A percentile compares a stretch with the other conserved stretches of the same genome.
Evolutionary conservation across 176 grass and related monocot genomes (phyloP).

Genomic region (Chloris gayana): DNA sequence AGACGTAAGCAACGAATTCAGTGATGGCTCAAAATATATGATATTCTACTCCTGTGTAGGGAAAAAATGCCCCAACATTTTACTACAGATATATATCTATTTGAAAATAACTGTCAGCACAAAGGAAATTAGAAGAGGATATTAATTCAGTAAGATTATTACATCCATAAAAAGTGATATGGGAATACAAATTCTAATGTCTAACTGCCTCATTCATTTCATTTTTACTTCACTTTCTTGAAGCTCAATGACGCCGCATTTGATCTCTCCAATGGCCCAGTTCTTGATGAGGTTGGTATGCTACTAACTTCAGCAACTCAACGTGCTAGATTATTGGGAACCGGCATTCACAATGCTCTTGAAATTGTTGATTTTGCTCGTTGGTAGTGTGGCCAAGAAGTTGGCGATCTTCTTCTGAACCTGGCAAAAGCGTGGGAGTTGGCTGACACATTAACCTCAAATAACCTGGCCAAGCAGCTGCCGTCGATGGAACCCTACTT

Average conservation of each 20-base stretch:
- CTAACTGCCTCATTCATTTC: not conserved
- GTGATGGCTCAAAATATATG: too few relatives aligned
- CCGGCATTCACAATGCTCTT: not conserved
- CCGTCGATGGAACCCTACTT: constrained; percentile 64
- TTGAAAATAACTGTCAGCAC: not conserved
- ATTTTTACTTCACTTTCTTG: constrained; percentile 12
- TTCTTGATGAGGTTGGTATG: constrained; percentile 72
- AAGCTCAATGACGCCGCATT: constrained; percentile 95
- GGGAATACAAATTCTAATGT: not conserved
- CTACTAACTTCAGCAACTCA: not conserved
- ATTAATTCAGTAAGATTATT: not conserved
- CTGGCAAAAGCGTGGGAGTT: constrained; percentile 75
- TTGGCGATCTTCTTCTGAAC: constrained; percentile 78
- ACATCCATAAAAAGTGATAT: not conserved
- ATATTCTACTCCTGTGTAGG: not conserved
- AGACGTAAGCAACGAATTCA: constrained; percentile 49
- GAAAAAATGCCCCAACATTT: not conserved
- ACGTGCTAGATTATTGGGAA: not conserved
- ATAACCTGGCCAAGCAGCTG: constrained; percentile 65
- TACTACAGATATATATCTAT: not conserved
- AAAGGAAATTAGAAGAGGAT: not conserved
- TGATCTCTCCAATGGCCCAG: constrained; percentile 88
- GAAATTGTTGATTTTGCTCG: not conserved
- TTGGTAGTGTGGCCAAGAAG: constrained; percentile 71
- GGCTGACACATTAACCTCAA: constrained; percentile 67